A percentile compares a stretch with the other conserved stretches of the same genome.
These are phyloP conservation scores for Drechmeria coniospora DNA, from an alignment of 2,329 filamentous ascomycete species.

Conservation along the genomic window DNA sequence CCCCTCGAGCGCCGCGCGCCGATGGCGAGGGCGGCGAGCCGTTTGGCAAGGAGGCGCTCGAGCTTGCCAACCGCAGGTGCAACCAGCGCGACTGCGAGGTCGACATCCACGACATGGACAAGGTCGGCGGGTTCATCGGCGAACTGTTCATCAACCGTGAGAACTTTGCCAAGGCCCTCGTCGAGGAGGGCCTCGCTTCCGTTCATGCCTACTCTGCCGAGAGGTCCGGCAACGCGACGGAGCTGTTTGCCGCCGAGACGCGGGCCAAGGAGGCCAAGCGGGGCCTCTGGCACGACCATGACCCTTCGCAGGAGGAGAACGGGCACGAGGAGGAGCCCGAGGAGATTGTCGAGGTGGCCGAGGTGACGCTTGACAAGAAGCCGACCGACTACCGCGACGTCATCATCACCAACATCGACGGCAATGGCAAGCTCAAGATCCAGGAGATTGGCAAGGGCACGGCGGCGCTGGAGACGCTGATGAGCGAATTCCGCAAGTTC, in stretches of 20 bases:
- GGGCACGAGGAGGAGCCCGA: conserved; percentile 34
- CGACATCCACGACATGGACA: conserved; percentile 88
- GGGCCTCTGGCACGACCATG: conserved; percentile 87
- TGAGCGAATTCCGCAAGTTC: conserved; percentile 83
- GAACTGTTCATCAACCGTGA: conserved; percentile 87
- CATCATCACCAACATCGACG: conserved; percentile 78
- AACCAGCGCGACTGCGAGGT: conserved; percentile 94
- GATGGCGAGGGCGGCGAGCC: conserved; percentile 73
- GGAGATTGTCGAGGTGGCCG: conserved; percentile 31
- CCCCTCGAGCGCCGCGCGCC: conserved; percentile 66
- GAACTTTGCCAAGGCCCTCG: conserved; percentile 82
- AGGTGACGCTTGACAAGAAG: conserved; percentile 48
- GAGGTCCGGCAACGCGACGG: conserved; percentile 76
- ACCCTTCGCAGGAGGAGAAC: conserved; percentile 68
- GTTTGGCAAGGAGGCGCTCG: conserved; percentile 86
- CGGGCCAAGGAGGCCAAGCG: conserved; percentile 79
- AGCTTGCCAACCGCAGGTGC: conserved; percentile 75
- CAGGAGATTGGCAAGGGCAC: conserved; percentile 84
- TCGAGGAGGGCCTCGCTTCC: conserved; percentile 85
- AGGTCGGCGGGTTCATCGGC: conserved; percentile 93
- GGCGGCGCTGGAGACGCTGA: conserved; percentile 68
- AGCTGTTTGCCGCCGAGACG: conserved; percentile 77
- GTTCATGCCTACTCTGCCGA: conserved; percentile 94
- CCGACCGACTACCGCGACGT: conserved; percentile 80
- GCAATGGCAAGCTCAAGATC: conserved; percentile 70